Percentiles rank a stretch among this genome's conserved stretches.
Conservation (phyloP, 768 basidiomycete genomes). For the Suillus alpinus region DNA sequence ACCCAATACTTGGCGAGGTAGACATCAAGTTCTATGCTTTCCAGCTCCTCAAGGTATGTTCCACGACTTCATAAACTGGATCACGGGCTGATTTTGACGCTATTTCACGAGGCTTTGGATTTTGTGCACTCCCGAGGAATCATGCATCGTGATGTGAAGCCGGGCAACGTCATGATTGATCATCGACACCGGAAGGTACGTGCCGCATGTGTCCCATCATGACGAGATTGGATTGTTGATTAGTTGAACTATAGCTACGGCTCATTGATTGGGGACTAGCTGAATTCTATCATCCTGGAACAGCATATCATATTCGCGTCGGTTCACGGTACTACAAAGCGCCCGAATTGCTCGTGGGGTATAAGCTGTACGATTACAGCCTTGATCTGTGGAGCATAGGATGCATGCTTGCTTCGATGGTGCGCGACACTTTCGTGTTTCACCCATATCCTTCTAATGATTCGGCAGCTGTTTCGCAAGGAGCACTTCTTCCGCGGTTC, state of each 20-base stretch:
- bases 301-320: constrained; percentile 71
- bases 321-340: constrained; percentile 74
- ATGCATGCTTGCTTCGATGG: constrained; percentile 76
- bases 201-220: neutral
- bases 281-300: constrained; percentile 71
- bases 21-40: constrained; percentile 69
- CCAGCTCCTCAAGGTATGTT: constrained; percentile 53
- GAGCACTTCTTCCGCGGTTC: constrained; percentile 76
- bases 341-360: constrained; percentile 68
- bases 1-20: constrained; percentile 54
- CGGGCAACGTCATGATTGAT: constrained; percentile 76
- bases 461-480: constrained; percentile 59
- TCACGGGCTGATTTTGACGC: constrained; percentile 3
- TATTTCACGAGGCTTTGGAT: constrained; percentile 47
- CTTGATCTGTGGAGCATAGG: constrained; percentile 74
- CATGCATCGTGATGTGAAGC: constrained; percentile 70
- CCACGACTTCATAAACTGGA: neutral
- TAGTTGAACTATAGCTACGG: constrained; percentile 35
- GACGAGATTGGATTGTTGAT: neutral
- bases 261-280: constrained; percentile 78
- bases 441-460: neutral
- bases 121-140: constrained; percentile 71
- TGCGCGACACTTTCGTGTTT: constrained; percentile 27
- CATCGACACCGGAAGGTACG: constrained; percentile 56
- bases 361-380: constrained; percentile 70